Percentiles rank a stretch among this genome's conserved stretches.
These are phyloP conservation scores for Sordariomycetes sp. DNA, from an alignment of 2,329 filamentous ascomycete genomes.

Conservation along the genomic window DNA sequence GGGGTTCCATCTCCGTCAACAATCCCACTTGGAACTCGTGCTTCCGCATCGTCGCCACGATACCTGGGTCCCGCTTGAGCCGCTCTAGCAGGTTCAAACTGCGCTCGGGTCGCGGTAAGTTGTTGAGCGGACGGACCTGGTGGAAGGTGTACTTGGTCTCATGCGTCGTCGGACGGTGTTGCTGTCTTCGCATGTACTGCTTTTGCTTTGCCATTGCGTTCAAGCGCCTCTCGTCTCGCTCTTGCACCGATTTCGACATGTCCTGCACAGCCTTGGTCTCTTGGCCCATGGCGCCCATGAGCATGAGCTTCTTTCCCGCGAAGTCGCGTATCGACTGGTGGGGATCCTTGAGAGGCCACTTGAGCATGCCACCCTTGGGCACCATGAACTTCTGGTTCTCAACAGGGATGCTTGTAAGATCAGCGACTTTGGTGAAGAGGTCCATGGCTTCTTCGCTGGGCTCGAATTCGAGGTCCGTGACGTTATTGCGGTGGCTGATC, in stretches of 20 bases:
- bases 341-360: conserved; percentile 53
- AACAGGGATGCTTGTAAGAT: conserved; percentile 46
- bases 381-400: conserved; percentile 61
- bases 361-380: conserved; percentile 55
- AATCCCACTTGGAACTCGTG: conserved; percentile 80
- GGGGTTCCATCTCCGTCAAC: conserved; percentile 92
- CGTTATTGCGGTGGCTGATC: conserved; percentile 35
- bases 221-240: conserved; percentile 30
- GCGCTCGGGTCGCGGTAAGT: conserved; percentile 68
- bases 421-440: conserved; percentile 49
- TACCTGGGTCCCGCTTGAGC: conserved; percentile 74
- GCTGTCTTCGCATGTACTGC: conserved; percentile 10
- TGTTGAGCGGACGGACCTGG: conserved; percentile 62
- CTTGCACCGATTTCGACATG: conserved; percentile 37
- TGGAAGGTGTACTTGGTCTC: conserved; percentile 72
- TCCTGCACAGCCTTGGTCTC: conserved; percentile 47
- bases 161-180: conserved; percentile 18
- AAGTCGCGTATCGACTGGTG: conserved; percentile 38
- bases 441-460: conserved; percentile 42
- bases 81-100: conserved; percentile 65
- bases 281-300: conserved; percentile 54
- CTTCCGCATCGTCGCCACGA: conserved; percentile 72
- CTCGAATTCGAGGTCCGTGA: conserved; percentile 33
- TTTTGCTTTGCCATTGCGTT: neutral
- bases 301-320: conserved; percentile 48